phyloP scores from a whole-genome alignment of 495 filamentous ascomycete species.

The Pyrenopolyporus hunteri region DNA sequence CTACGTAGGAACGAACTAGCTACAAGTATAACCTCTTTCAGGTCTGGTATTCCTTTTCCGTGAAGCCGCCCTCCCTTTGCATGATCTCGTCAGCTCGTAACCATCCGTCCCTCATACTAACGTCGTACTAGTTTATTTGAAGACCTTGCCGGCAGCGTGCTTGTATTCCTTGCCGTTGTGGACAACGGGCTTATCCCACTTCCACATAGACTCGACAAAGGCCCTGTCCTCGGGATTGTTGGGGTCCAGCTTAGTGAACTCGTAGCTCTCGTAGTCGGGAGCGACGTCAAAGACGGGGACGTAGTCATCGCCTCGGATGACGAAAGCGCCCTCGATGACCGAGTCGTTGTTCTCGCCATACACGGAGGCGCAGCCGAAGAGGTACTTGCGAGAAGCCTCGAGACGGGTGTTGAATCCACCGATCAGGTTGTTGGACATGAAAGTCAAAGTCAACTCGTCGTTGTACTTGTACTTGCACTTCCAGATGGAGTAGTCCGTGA shows the following conservation, averaged over 20 bases:
- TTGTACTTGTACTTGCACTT: conserved; percentile 95
- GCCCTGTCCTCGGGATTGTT: conserved; percentile 79
- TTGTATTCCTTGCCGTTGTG: conserved; percentile 80
- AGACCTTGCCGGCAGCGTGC: conserved; percentile 85
- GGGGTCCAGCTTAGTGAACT: conserved; percentile 93
- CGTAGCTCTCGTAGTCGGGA: conserved; percentile 95
- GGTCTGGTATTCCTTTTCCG: conserved; percentile 19
- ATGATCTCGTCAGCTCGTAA: conserved; percentile 42
- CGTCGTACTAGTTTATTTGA: conserved; percentile 76
- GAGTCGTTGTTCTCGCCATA: conserved; percentile 88
- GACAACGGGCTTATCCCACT: conserved; percentile 77
- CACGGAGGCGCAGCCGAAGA: conserved; percentile 91
- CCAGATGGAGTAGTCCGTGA: conserved; percentile 96
- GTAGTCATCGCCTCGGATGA: conserved; percentile 90
- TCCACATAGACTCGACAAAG: conserved; percentile 86
- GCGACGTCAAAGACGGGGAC: conserved; percentile 91
- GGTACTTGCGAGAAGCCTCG: conserved; percentile 96
- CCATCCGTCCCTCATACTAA: conserved; percentile 17
- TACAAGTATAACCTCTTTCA: conserved; percentile 11
- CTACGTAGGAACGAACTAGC: conserved; percentile 16
- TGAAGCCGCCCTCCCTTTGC: conserved; percentile 21
- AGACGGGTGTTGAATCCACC: conserved; percentile 97
- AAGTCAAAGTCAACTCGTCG: conserved; percentile 92
- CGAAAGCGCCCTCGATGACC: conserved; percentile 86
- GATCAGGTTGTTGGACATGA: conserved; percentile 98